phyloP scores from a whole-genome alignment of 2,329 filamentous ascomycete species.

The Diaporthe helianthi region DNA sequence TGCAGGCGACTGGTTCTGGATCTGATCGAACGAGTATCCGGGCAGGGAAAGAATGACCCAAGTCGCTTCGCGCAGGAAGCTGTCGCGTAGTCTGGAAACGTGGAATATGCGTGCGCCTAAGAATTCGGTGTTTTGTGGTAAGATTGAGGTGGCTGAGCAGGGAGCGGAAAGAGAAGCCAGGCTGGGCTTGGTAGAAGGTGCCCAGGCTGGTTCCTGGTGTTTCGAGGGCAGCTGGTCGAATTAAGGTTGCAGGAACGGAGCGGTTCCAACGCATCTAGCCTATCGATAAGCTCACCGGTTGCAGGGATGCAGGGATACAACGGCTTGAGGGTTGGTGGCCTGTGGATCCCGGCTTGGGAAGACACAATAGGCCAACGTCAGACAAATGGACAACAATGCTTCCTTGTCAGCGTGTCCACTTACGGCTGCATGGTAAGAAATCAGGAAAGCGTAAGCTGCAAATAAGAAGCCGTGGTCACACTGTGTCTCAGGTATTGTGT shows the following conservation, averaged over 20 bases:
- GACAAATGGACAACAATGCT: background rate
- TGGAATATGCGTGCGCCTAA: background rate
- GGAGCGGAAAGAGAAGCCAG: background rate
- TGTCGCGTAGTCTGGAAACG: background rate
- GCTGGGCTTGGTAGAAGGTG: no score
- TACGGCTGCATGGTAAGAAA: background rate
- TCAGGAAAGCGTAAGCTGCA: background rate
- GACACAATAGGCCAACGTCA: background rate
- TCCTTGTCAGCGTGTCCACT: background rate
- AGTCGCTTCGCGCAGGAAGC: background rate
- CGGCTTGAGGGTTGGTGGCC: background rate
- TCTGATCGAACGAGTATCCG: background rate
- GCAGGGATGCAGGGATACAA: background rate
- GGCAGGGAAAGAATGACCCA: background rate
- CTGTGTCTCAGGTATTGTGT: background rate
- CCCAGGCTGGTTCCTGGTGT: background rate
- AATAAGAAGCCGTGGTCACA: background rate
- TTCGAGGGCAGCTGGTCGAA: conserved; percentile 8
- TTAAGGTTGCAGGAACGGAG: conserved; percentile 11
- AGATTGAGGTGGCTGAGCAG: background rate
- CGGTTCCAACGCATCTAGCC: background rate
- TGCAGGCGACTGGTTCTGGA: background rate
- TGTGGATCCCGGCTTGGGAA: background rate
- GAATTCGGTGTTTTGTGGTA: background rate
- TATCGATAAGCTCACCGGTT: conserved; percentile 10